Evolutionary conservation across 192 early-diverging fungal species (phyloP).

Genomic region (Dimargaris xerosporica): DNA sequence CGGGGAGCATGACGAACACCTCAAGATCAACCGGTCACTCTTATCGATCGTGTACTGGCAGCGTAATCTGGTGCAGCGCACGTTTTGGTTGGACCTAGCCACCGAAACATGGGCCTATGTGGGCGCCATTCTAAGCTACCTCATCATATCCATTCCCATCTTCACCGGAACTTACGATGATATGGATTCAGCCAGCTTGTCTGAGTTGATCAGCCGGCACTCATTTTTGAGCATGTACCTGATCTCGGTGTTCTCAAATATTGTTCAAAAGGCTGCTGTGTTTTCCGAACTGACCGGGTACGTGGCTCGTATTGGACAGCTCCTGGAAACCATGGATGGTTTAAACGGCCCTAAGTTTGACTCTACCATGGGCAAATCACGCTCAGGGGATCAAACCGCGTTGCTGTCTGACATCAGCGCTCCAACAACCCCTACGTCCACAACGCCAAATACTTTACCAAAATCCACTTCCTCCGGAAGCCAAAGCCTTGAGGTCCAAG

Average conservation of each 20-base stretch:
- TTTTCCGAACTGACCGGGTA: conserved; percentile 72
- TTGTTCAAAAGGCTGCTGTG: conserved; percentile 51
- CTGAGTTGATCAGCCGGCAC: conserved; percentile 61
- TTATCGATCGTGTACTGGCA: conserved; percentile 34
- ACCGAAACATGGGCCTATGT: conserved; percentile 56
- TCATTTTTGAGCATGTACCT: conserved; percentile 78
- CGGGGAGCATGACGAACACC: conserved; percentile 52
- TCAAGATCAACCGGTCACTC: conserved; percentile 36
- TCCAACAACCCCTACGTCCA: too few species aligned
- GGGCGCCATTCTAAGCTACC: conserved; percentile 66
- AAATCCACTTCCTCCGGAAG: background rate
- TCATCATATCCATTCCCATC: conserved; percentile 68
- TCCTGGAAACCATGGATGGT: conserved; percentile 54
- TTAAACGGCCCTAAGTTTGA: background rate
- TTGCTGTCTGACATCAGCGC: background rate
- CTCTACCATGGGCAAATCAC: background rate
- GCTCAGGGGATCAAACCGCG: conserved; percentile 8
- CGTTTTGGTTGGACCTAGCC: conserved; percentile 27
- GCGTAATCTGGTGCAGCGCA: conserved; percentile 33
- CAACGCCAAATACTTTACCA: background rate
- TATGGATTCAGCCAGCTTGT: conserved; percentile 45
- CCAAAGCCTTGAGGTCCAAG: conserved; percentile 11
- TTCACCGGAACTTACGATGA: conserved; percentile 65
- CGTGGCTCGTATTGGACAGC: conserved; percentile 59
- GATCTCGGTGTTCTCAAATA: conserved; percentile 52